Base-by-base conservation (phyloP, 495 filamentous ascomycete species). In the Chlorociboria aeruginascens region DNA sequence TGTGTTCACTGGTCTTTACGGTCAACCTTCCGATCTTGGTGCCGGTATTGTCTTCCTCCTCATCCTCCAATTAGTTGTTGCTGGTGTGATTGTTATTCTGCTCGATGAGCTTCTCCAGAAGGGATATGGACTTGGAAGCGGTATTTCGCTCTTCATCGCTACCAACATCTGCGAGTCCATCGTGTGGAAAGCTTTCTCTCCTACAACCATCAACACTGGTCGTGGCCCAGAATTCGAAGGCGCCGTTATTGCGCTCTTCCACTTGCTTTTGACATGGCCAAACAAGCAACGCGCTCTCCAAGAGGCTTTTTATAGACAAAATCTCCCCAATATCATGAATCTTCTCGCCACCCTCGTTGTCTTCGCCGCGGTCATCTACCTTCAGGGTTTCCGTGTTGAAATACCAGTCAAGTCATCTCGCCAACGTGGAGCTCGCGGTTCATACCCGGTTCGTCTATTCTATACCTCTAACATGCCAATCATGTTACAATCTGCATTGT, bases 131-230 rank as follows among this genome's bases (percentile, higher is more conserved):
- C 82, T 99, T 48, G 93, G 92, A 63, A 90, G 85, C 65, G 93
- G 93, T 70, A 99, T 99, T 66, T 95, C 89, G 38, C 83, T 99
- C 46, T 99, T 99, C 79, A 99, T 99, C 64, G 93, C 93, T 46
- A 99, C 93, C 73, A 97, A 97, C 78, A 97, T 99, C 70, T 99
- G 93, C 82, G 93, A 99, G 71, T 95, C 89, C 32, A 99, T 99
- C 65, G 82, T 99, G 66, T 99, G 93, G 93, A 95, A 95, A 75
- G 93, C 93, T 14, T 97, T 97, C 74, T 95, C 89, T 45, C 93
- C 93, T 28, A 99, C 93, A 12, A 96, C 92, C 62, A 94, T 99
- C 71, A 99, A 99, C 75, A 97, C 93, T 49, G 93, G 93, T 52
- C 86, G 93, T 74, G 93, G 93, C 44, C 93, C 93, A 59, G 93